Evolutionary conservation across 805 yeast genomes (phyloP).

Genomic region (Lachancea kluyveri): DNA sequence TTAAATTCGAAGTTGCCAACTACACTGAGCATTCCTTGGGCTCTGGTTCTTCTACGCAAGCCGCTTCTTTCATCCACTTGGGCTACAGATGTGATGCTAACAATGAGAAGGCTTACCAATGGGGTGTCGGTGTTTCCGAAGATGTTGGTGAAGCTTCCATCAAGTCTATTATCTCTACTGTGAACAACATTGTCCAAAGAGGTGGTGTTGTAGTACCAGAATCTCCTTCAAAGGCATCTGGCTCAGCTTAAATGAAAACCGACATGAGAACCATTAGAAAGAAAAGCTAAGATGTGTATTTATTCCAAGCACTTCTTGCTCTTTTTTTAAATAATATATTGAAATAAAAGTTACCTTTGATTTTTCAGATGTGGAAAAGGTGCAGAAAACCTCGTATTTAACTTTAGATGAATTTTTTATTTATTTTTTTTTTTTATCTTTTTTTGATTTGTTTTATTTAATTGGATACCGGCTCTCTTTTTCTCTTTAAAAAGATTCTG

Average conservation of each 20-base stretch:
- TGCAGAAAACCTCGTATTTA: too few species aligned
- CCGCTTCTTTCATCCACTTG: constrained; percentile 66
- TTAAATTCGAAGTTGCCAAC: constrained; percentile 54
- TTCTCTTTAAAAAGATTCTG: too few species aligned
- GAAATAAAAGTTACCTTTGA: too few species aligned
- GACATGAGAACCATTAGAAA: too few species aligned
- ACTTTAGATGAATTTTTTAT: too few species aligned
- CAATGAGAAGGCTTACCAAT: constrained; percentile 38
- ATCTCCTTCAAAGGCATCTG: constrained; percentile 13
- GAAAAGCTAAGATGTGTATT: too few species aligned
- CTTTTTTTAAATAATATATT: too few species aligned
- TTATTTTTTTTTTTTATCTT: too few species aligned
- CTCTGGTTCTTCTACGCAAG: constrained; percentile 62
- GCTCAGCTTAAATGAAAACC: constrained; percentile 15
- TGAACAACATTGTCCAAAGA: constrained; percentile 38
- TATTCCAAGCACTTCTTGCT: too few species aligned
- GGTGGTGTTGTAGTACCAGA: constrained; percentile 25
- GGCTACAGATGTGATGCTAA: constrained; percentile 40
- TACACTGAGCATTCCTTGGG: constrained; percentile 73
- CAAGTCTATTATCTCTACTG: constrained; percentile 57
- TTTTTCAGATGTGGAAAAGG: not conserved
- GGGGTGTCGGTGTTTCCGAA: constrained; percentile 94
- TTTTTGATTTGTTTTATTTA: too few species aligned
- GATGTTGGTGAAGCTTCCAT: constrained; percentile 86
- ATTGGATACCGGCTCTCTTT: too few species aligned